These are phyloP conservation scores for Puccinia novopanici DNA, from an alignment of 1,284 basidiomycete genomes.

Conservation along the genomic window DNA sequence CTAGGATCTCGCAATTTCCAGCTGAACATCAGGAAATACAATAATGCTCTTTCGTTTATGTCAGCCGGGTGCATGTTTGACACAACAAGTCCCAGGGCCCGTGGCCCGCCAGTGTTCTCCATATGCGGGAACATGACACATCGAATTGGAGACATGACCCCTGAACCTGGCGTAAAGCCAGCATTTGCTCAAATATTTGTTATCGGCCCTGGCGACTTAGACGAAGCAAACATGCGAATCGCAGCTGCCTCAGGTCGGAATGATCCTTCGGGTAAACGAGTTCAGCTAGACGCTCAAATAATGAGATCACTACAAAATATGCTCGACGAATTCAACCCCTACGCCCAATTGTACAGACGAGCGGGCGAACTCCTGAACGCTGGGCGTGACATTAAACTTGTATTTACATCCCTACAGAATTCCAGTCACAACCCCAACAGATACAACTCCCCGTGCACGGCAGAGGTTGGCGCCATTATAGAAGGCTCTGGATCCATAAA, in stretches of 20 bases:
- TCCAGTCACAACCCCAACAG: neutral
- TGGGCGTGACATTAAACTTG: neutral
- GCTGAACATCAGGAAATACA: neutral
- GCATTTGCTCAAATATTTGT: constrained; percentile 22
- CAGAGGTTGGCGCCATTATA: too few relatives aligned
- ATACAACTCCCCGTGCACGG: neutral
- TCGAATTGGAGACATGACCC: neutral
- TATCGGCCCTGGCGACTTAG: neutral
- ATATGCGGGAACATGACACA: neutral
- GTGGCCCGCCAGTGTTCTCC: neutral
- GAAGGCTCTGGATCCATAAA: too few relatives aligned
- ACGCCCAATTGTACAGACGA: neutral
- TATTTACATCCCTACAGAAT: neutral
- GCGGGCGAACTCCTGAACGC: neutral
- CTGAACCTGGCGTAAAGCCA: neutral
- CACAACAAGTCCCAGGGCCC: too few relatives aligned
- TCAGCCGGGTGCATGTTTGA: neutral
- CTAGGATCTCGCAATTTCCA: neutral
- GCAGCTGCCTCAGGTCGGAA: neutral
- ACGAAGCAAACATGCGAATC: neutral
- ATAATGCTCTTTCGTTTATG: neutral
- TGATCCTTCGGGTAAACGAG: neutral
- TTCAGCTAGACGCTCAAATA: neutral
- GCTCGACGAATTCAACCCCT: neutral
- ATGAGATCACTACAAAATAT: neutral